Evolutionary conservation across 2,329 filamentous ascomycete species (phyloP), one percentile per base, ranked within the genome.

Genomic region (Cladobotryum mycophilum): DNA sequence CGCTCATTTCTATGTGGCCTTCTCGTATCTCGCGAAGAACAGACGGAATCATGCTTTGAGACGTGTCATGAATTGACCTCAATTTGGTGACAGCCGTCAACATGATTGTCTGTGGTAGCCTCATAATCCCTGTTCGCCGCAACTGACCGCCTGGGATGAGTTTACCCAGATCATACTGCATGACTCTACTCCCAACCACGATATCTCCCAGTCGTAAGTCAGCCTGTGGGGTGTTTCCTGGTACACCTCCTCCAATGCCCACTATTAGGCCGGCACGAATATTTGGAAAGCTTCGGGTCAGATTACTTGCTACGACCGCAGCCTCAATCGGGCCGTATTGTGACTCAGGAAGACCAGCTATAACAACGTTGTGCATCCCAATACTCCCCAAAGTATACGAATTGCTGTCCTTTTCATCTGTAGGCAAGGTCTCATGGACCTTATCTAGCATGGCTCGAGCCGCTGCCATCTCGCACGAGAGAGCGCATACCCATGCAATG

Each of bases 401-500:
- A 22, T 67, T 66, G 0, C 41, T 46, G 15, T 67, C 63, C 3
- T 17, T 20, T 20, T 20, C 20, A 20, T 20, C 20, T 43, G 8
- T 7, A 22, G n/a, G 53, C 30, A 8, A 52, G 46, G 35, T 48
- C 41, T 3, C 17, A 45, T 67, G 57, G 17, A 54, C 43, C n/a
- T 59, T 51, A 46, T 69, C 65, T 1, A 69, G 60, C 57, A 66
- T 58, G 12, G 51, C 58, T 47, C 55, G 52, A 4, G 61, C 59
- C 1, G 63, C 65, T 6, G 62, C 56, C 35, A 62, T 57, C 52
- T 69, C 66, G 44, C 58, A 37, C 1, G 57, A 56, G 7, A 69
- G 54, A 1, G 64, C 64, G 50, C 63, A 62, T 7, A 68, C 51
- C 65, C 65, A 69, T 44, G 22, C 42, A 34, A 45, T 45, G 4